A percentile compares a stretch with the other conserved stretches of the same genome.
Conservation (phyloP, 306 rosid genomes). For the Castanea mollissima region DNA sequence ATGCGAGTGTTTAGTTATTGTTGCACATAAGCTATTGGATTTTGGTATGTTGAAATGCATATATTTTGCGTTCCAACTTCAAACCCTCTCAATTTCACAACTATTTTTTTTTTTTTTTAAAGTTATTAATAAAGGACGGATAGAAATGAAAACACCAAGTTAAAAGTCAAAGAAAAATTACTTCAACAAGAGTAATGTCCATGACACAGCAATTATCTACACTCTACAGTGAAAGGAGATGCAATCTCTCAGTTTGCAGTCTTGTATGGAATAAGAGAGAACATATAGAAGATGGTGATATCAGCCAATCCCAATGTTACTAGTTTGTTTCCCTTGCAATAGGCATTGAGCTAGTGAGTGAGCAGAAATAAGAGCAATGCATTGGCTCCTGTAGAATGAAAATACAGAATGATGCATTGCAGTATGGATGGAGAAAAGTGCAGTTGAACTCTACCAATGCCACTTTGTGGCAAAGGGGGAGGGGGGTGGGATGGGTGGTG, state of each 20-base stretch:
- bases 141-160: neutral
- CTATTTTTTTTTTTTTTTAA: neutral
- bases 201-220: neutral
- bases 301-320: neutral
- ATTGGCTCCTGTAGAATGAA: neutral
- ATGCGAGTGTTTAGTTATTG: neutral
- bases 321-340: neutral
- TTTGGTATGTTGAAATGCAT: neutral
- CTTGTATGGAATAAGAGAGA: neutral
- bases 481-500: neutral
- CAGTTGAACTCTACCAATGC: neutral
- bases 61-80: neutral
- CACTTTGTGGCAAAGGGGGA: neutral
- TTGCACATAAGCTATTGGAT: neutral
- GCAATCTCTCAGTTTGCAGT: neutral
- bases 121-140: no score
- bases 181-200: neutral
- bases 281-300: neutral
- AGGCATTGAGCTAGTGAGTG: neutral
- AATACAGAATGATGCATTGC: constrained; percentile 1
- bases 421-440: neutral
- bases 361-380: neutral
- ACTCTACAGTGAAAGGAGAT: neutral
- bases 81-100: neutral
- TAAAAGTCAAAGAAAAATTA: neutral